Evolutionary conservation across 306 rosid species (phyloP).

Genomic region (Lupinus albus): DNA sequence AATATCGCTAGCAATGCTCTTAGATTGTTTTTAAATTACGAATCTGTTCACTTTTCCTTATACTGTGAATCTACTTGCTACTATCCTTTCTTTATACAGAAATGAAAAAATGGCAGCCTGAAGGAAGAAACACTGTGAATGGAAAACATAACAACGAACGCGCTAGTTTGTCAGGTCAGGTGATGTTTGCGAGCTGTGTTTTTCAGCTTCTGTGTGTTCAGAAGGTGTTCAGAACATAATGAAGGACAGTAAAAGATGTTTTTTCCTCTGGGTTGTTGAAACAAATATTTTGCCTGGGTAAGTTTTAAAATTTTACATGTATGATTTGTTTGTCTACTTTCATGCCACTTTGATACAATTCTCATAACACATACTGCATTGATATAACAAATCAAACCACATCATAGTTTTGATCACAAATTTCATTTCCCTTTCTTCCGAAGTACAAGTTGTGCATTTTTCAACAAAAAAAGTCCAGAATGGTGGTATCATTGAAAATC

Average conservation of each 20-base stretch:
- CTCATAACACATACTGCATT: too few species aligned
- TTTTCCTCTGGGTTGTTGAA: background rate
- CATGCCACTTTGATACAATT: too few species aligned
- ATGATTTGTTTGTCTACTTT: too few species aligned
- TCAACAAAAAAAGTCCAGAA: too few species aligned
- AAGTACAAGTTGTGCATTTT: too few species aligned
- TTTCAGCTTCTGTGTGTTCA: constrained; percentile 74
- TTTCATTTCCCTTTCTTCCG: too few species aligned
- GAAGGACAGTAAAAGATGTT: constrained; percentile 24
- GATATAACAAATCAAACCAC: too few species aligned
- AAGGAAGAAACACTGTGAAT: constrained; percentile 43
- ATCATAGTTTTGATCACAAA: too few species aligned
- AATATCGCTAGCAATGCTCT: constrained; percentile 3
- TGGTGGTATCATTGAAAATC: too few species aligned
- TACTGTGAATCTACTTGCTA: constrained; percentile 41
- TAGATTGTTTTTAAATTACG: constrained; percentile 20
- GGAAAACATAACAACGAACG: constrained; percentile 38
- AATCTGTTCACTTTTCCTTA: constrained; percentile 35
- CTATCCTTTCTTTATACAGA: constrained; percentile 46
- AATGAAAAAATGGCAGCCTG: constrained; percentile 39
- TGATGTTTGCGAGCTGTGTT: constrained; percentile 58
- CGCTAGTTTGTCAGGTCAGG: constrained; percentile 53
- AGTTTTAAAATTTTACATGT: background rate
- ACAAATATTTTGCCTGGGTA: constrained; percentile 2
- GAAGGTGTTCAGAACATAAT: constrained; percentile 73